Conservation (phyloP, 75 land plant species). For the Pinus taeda region DNA sequence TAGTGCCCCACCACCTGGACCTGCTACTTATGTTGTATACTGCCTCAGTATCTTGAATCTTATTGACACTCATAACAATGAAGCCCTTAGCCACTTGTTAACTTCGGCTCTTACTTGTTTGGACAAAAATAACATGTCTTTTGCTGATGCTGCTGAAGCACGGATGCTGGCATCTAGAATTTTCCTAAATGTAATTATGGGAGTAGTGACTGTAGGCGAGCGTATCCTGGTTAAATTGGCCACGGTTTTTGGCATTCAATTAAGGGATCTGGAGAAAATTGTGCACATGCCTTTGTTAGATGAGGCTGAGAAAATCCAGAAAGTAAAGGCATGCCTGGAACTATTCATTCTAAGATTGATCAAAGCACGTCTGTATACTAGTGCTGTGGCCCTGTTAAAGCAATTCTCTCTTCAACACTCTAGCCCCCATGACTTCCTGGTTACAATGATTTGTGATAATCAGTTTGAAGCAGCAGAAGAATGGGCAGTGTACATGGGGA, state of each 20-base stretch:
- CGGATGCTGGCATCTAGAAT: constrained; percentile 45
- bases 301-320: constrained; percentile 15
- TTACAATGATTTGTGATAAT: constrained; percentile 36
- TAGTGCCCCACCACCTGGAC: constrained; percentile 54
- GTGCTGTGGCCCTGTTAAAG: constrained; percentile 57
- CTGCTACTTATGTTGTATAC: constrained; percentile 45
- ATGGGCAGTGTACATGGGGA: constrained; percentile 71
- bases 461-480: constrained; percentile 70
- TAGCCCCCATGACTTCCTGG: constrained; percentile 44
- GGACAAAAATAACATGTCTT: constrained; percentile 9
- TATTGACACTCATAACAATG: constrained; percentile 31
- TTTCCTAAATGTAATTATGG: constrained; percentile 37
- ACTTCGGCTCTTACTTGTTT: constrained; percentile 46
- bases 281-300: constrained; percentile 13
- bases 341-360: constrained; percentile 34
- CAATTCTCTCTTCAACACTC: constrained; percentile 59
- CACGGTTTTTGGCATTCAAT: constrained; percentile 45
- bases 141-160: constrained; percentile 33
- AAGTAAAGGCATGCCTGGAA: constrained; percentile 27
- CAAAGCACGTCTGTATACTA: constrained; percentile 50
- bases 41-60: constrained; percentile 56
- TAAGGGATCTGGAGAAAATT: constrained; percentile 42
- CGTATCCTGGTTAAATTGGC: constrained; percentile 58
- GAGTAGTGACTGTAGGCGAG: constrained; percentile 43
- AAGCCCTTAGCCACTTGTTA: constrained; percentile 68